Base-by-base conservation (phyloP, 179 eudicot species). In the Dionaea muscipula region DNA sequence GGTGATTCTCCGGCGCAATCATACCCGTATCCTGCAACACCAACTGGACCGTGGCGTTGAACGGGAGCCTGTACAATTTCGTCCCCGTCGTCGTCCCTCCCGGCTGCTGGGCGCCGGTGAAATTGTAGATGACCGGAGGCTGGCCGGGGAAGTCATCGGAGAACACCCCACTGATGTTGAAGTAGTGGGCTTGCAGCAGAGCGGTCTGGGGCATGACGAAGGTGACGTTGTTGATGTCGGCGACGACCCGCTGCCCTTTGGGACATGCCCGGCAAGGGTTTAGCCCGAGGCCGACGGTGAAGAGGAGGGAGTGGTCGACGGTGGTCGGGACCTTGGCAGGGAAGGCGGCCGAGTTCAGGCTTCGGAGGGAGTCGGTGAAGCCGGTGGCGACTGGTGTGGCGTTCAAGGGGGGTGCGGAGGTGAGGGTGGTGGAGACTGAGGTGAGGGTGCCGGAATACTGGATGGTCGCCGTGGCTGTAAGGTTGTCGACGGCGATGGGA, bases 401-500 rank as follows among this genome's bases (percentile, higher is more conserved):
- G 47, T 76, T 76, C 3, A 57, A 43, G 0, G 78, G 70, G 1
- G 81, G 78, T 18, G 70, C 60, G 21, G 60, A 19, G 21, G 75
- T 71, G 10, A 62, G 60, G 61, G 68, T 65, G 33, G 69, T 49
- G 18, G 71, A 41, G 25, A n/a, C 18, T n/a, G 56, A 20, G 40
- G 65, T 37, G 1, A 2, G 18, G 12, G 51, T 21, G 1, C 52
- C 60, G 12, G 62, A 23, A 58, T 76, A 76, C 15, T 56, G 73
- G n/a, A 76, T 31, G 1, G 57, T 19, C 13, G 78, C 81, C 37
- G 73, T 36, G 22, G 63, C 78, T 4, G 70, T 70, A 20, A 27
- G 40, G 22, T 76, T 76, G 37, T 76, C 81, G 9, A 76, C 78
- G 0, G 68, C 23, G 1, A 73, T 64, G 3, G 75, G 78, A 25